A percentile compares a stretch with the other conserved stretches of the same genome.
These are phyloP conservation scores for Penicillium sp. DNA, from an alignment of 2,329 filamentous ascomycete genomes.

Conservation along the genomic window DNA sequence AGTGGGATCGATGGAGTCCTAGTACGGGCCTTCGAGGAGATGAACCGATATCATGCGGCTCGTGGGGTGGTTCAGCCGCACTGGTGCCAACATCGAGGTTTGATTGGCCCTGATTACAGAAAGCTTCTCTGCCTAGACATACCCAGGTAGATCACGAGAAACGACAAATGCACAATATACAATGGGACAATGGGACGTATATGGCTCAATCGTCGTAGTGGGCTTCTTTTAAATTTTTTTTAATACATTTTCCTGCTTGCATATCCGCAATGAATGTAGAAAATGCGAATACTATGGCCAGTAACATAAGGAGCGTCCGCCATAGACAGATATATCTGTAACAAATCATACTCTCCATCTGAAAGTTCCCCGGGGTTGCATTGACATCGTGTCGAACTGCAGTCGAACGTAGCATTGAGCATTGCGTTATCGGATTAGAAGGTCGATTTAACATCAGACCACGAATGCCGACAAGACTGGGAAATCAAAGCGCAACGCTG, in stretches of 20 bases:
- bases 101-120: neutral
- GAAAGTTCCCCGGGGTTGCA: neutral
- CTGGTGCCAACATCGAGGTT: neutral
- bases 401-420: neutral
- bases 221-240: neutral
- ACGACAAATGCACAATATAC: neutral
- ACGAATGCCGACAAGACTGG: neutral
- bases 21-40: conserved; percentile 40
- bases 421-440: neutral
- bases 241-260: neutral
- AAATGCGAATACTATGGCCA: conserved; percentile 1
- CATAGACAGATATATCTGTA: conserved; percentile 1
- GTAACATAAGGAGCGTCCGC: conserved; percentile 4
- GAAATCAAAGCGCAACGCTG: neutral
- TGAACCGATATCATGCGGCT: conserved; percentile 21
- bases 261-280: neutral
- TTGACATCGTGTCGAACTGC: neutral
- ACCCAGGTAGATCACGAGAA: neutral
- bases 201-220: neutral
- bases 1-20: conserved; percentile 34
- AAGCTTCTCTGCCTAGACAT: too few relatives aligned
- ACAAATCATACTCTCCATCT: neutral
- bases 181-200: neutral
- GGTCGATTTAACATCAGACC: neutral
- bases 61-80: conserved; percentile 12